Base-by-base conservation (phyloP, 2,329 filamentous ascomycete genomes). In the Claviceps paspali region DNA sequence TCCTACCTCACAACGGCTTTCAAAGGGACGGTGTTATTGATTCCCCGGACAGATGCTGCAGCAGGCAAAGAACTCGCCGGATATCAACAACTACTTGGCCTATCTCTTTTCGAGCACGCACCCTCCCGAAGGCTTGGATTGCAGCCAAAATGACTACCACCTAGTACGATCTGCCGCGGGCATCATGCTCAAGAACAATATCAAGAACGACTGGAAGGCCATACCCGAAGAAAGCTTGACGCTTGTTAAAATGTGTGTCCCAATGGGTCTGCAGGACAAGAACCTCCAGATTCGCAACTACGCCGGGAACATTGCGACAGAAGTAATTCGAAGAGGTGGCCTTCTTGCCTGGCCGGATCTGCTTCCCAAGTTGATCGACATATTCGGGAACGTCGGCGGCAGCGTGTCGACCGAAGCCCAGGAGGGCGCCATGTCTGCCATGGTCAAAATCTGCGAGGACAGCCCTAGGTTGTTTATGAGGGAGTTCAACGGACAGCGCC, bases 381-480 rank as follows among this genome's bases (percentile, higher is more conserved):
- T 93, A 57, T 74, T 93, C 43, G 72, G 73, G 46, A 92, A 93
- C 57, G 62, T 76, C 39, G 67, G 64, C 32, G 79, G 82, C 29
- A 75, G 79, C 44, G 65, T 77, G 17, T 65, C 83, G 6, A 63
- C 70, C 30, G 73, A 83, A 52, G 78, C 80, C 10, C 86, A 95
- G 54, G 88, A 98, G 56, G 87, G 87, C 43, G 87, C 85, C 48
- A 94, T 96, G 82, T 76, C 82, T 34, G 87, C 91, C 33, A 68
- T 98, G 58, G 67, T 81, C 55, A 96, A 96, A 66, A 87, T 98
- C 43, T 98, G 91, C 60, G 91, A 98, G 60, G 91, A 98, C 61
- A 95, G 93, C 62, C 79, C 76, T 52, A 85, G 82, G 54, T 69
- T 84, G 41, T 66, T 98, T 38, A 85, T 93, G 59, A 78, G 79